Evolutionary conservation across 1,284 basidiomycete species (phyloP).

Genomic region (Blastosporella zonata): DNA sequence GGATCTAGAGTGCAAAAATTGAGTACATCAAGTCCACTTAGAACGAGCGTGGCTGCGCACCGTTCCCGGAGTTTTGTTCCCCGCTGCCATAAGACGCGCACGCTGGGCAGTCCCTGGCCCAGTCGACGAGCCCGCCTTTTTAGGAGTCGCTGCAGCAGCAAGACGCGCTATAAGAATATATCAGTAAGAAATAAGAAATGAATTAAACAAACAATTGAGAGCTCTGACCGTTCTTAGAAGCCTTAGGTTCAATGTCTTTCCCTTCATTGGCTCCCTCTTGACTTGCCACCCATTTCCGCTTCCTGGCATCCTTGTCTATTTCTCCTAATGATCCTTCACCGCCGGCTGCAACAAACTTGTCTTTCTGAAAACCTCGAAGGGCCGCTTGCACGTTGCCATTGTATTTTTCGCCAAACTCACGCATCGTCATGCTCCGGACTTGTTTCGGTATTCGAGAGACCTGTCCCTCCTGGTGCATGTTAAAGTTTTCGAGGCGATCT

Average conservation of each 20-base stretch:
- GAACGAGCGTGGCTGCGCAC: constrained; percentile 32
- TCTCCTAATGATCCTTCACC: constrained; percentile 44
- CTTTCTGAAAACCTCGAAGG: constrained; percentile 60
- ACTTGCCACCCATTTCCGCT: constrained; percentile 69
- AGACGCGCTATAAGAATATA: constrained; percentile 48
- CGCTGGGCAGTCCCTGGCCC: constrained; percentile 47
- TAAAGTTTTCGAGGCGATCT: constrained; percentile 69
- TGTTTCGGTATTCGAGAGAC: constrained; percentile 73
- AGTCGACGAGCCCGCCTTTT: constrained; percentile 48
- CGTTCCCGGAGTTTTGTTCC: constrained; percentile 46
- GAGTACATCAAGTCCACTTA: constrained; percentile 1
- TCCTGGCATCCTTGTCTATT: constrained; percentile 64
- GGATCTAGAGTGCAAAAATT: constrained; percentile 26
- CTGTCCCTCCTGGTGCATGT: constrained; percentile 68
- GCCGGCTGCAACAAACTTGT: constrained; percentile 45
- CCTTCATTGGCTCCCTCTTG: constrained; percentile 43
- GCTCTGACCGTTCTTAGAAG: constrained; percentile 55
- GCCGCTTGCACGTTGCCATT: constrained; percentile 69
- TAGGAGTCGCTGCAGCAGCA: constrained; percentile 41
- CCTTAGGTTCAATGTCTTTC: constrained; percentile 39
- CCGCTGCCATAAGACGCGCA: constrained; percentile 37
- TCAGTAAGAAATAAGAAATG: background rate
- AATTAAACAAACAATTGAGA: background rate
- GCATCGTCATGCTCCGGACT: constrained; percentile 67
- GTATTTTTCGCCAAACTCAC: constrained; percentile 75